phyloP scores from a whole-genome alignment of 768 basidiomycete species.

The Leccinellum albellum region DNA sequence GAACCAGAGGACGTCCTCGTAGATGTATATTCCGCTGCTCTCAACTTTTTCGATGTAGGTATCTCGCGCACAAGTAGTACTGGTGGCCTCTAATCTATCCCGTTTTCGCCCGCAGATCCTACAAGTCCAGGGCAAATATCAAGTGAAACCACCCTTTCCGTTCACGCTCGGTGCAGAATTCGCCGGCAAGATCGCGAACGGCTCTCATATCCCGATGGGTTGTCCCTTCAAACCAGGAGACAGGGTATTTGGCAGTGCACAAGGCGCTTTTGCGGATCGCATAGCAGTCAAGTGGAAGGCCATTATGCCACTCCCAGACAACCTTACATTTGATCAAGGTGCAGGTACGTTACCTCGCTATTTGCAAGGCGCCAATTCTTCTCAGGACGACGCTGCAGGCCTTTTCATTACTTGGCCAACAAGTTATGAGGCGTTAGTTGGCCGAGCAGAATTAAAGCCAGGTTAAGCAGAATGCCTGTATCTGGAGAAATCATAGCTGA shows the following conservation, averaged over 20 bases:
- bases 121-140: slow-evolving; percentile 88
- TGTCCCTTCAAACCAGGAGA: slow-evolving; percentile 82
- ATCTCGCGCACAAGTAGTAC: slow-evolving; percentile 9
- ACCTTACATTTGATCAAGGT: slow-evolving; percentile 80
- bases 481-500: slow-evolving; percentile 6
- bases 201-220: slow-evolving; percentile 74
- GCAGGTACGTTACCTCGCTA: slow-evolving; percentile 54
- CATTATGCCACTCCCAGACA: slow-evolving; percentile 67
- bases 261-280: slow-evolving; percentile 80
- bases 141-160: slow-evolving; percentile 76
- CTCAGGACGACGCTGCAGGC: slow-evolving; percentile 39
- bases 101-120: slow-evolving; percentile 50
- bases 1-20: slow-evolving; percentile 59
- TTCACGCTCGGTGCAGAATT: slow-evolving; percentile 86
- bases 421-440: slow-evolving; percentile 86
- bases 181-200: slow-evolving; percentile 65
- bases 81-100: not conserved
- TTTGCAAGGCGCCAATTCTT: not conserved
- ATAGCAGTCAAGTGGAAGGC: slow-evolving; percentile 49
- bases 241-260: slow-evolving; percentile 78
- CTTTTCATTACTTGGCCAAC: slow-evolving; percentile 90
- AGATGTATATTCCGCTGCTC: slow-evolving; percentile 69
- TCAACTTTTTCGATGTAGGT: slow-evolving; percentile 75
- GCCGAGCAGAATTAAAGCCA: slow-evolving; percentile 72
- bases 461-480: slow-evolving; percentile 40